Base-by-base conservation (phyloP, 116 monocot genomes). In the Thalassia testudinum region DNA sequence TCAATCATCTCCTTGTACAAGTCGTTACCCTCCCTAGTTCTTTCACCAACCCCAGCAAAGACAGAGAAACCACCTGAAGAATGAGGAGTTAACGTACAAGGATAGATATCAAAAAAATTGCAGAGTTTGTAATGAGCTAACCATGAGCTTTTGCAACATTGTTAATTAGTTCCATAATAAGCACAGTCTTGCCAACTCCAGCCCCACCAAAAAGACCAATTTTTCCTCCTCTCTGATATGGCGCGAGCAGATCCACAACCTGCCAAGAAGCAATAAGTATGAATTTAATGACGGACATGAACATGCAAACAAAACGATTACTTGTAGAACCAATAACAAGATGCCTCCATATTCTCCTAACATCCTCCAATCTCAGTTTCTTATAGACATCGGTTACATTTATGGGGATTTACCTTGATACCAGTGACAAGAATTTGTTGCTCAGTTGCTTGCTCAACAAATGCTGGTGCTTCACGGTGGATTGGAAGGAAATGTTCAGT, bases 141-240 rank as follows among this genome's bases (percentile, higher is more conserved):
- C 85, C 85, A 76, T 85, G 85, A 62, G 85, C 79, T 71, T 85
- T 85, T 38, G 85, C 85, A 53, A 85, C 85, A 74, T 85, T 85
- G 56, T 85, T 79, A 17, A 85, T 85, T 21, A 85, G 71, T 71
- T 85, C 80, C 85, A 85, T 85, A 34, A 85, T 85, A 56, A 85
- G 80, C 43, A 85, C 76, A 43, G 85, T 85, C 34, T 85, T 85
- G 21, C 85, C 76, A 0, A 85, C 85, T 52, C 85, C 85, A 68
- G 79, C 85, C 61, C 85, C 85, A 71, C 85, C 85, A 76, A 85
- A 85, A 21, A 85, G 68, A 29, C 79, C 85, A 66, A 85, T 85
- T 62, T 85, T 85, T 38, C 85, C 85, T 65, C 85, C 85, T 62
- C 76, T 70, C 37, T 85, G 85, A 63, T 85, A 85, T n/a, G 85